phyloP scores from a whole-genome alignment of 1,139 yeast genomes.

The Arxiozyma slooffiae region DNA sequence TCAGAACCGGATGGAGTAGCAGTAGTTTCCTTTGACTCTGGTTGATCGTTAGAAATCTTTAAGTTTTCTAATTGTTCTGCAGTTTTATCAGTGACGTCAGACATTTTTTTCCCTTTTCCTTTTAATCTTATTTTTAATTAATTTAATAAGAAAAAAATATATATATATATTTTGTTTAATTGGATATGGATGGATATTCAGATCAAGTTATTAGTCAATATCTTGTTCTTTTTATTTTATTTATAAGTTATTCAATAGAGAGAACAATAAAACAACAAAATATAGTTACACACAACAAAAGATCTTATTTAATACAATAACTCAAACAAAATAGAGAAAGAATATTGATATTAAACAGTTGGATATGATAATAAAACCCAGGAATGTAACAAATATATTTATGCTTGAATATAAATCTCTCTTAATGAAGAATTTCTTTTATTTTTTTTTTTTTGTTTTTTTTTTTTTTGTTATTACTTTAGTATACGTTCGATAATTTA shows the following conservation, averaged over 20 bases:
- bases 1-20: constrained; percentile 26
- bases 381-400: background rate
- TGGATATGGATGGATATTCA: background rate
- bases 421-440: background rate
- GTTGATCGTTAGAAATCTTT: constrained; percentile 30
- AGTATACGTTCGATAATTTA: constrained; percentile 1
- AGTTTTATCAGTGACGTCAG: constrained; percentile 34
- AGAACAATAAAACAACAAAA: background rate
- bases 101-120: constrained; percentile 24
- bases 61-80: constrained; percentile 34
- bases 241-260: background rate
- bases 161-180: too few relatives aligned
- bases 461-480: background rate
- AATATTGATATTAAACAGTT: background rate
- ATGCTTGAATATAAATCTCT: background rate
- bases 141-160: background rate
- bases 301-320: background rate
- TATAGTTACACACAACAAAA: background rate
- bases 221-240: background rate
- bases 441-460: constrained; percentile 1
- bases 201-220: background rate
- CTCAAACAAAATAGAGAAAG: background rate
- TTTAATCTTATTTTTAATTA: constrained; percentile 2
- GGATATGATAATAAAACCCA: background rate
- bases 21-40: constrained; percentile 17